phyloP scores from a whole-genome alignment of 108 stramenopile genomes.

The Stephanodiscus triporus region DNA sequence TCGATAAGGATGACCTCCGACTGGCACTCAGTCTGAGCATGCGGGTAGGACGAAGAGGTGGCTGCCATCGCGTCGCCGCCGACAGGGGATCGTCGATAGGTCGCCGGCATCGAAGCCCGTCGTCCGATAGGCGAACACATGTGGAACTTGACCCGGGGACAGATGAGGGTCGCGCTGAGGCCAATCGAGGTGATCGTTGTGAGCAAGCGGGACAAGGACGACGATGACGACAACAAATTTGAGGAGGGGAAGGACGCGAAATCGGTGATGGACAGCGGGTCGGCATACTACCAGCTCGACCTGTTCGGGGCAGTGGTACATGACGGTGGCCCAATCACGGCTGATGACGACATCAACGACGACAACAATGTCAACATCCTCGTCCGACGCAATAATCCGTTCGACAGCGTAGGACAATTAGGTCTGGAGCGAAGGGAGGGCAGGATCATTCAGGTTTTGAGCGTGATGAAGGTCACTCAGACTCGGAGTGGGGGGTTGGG shows the following conservation, averaged over 20 bases:
- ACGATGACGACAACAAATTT: conserved; percentile 27
- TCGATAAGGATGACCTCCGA: conserved; percentile 40
- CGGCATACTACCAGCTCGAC: conserved; percentile 34
- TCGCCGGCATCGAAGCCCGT: conserved; percentile 81
- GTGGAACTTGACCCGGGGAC: conserved; percentile 84
- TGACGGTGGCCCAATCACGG: too few species aligned
- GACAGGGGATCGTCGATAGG: too few species aligned
- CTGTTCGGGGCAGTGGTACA: too few species aligned
- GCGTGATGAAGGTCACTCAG: conserved; percentile 43
- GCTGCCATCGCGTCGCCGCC: too few species aligned
- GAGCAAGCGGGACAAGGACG: conserved; percentile 25
- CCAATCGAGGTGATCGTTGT: conserved; percentile 76
- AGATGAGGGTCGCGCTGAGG: conserved; percentile 82
- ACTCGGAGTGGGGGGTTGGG: conserved; percentile 77
- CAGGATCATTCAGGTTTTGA: conserved; percentile 77
- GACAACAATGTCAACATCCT: not conserved
- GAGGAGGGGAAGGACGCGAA: conserved; percentile 22
- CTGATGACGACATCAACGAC: not conserved
- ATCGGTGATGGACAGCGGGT: not conserved
- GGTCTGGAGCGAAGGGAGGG: conserved; percentile 72
- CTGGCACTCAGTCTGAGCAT: conserved; percentile 56
- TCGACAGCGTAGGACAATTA: conserved; percentile 25
- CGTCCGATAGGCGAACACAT: conserved; percentile 85
- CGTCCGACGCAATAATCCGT: conserved; percentile 16
- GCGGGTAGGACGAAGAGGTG: too few species aligned